phyloP scores from a whole-genome alignment of 2,329 filamentous ascomycete genomes.

The Neoascochyta sp. region DNA sequence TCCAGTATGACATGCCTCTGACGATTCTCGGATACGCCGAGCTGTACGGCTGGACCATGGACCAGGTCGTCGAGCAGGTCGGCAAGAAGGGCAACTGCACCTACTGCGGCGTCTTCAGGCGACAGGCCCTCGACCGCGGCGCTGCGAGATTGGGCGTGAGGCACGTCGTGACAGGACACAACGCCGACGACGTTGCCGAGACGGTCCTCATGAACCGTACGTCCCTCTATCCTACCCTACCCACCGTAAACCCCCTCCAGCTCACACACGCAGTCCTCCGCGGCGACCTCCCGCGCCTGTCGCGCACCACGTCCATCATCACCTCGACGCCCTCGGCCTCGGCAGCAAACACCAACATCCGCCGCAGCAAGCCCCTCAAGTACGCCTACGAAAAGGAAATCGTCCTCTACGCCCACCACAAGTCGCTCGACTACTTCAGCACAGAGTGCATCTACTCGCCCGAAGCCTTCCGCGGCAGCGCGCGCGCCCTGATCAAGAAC shows the following conservation, averaged over 20 bases:
- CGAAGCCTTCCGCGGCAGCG: constrained; percentile 91
- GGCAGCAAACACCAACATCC: constrained; percentile 72
- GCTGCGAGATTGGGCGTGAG: constrained; percentile 81
- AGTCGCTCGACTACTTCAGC: constrained; percentile 94
- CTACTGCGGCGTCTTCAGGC: constrained; percentile 92
- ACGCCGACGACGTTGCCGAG: constrained; percentile 95
- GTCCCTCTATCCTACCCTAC: constrained; percentile 2
- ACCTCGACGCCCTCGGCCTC: constrained; percentile 49
- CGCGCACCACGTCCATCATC: constrained; percentile 85
- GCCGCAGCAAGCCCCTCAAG: constrained; percentile 93
- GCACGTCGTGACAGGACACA: constrained; percentile 96
- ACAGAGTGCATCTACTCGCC: constrained; percentile 98
- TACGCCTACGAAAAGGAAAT: constrained; percentile 99
- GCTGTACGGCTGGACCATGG: constrained; percentile 98
- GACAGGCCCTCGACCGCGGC: constrained; percentile 89
- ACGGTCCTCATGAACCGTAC: constrained; percentile 89
- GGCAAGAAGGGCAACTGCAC: constrained; percentile 99
- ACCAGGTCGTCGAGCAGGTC: constrained; percentile 92
- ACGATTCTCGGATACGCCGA: constrained; percentile 91
- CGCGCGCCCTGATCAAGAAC: constrained; percentile 88
- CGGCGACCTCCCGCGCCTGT: constrained; percentile 82
- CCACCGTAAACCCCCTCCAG: background rate
- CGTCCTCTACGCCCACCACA: constrained; percentile 94
- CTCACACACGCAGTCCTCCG: constrained; percentile 57
- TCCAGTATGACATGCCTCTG: constrained; percentile 85